Percentiles rank a stretch among this genome's conserved stretches.
Conservation (phyloP, 208 protist genomes). For the Leishmania tropica region DNA sequence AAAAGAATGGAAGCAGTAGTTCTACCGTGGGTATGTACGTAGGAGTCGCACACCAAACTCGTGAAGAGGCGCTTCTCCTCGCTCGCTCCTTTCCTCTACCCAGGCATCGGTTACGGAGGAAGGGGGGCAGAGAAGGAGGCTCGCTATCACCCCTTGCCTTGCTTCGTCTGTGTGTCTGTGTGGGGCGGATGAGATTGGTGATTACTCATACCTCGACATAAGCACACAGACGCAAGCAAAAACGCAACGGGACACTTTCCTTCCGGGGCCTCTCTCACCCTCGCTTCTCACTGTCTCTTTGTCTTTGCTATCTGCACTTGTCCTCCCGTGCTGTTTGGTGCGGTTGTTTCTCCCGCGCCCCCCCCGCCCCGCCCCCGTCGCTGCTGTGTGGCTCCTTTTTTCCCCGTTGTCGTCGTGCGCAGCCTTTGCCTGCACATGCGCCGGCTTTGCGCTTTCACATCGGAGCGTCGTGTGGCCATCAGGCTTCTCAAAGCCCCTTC, state of each 20-base stretch:
- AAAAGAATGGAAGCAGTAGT: background rate
- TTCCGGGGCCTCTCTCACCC: slow-evolving; percentile 1
- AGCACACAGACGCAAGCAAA: background rate
- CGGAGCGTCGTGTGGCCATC: background rate
- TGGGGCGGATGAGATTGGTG: background rate
- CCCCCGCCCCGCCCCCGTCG: background rate
- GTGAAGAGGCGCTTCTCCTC: slow-evolving; percentile 3
- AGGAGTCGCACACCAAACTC: background rate
- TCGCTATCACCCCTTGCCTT: background rate
- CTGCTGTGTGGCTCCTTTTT: background rate
- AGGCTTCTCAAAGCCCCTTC: no score
- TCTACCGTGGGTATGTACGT: background rate
- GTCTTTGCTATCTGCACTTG: background rate
- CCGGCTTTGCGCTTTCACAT: background rate
- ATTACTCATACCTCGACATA: background rate
- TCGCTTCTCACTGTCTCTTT: no score
- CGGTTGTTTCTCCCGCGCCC: background rate
- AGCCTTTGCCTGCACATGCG: background rate
- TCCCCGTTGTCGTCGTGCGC: background rate
- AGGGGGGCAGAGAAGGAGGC: background rate
- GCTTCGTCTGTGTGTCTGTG: background rate
- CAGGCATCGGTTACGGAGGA: background rate
- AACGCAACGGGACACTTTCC: background rate
- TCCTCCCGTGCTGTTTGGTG: background rate
- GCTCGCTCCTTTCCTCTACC: background rate